phyloP scores from a whole-genome alignment of 208 protist species.

The Porcisia hertigi region DNA sequence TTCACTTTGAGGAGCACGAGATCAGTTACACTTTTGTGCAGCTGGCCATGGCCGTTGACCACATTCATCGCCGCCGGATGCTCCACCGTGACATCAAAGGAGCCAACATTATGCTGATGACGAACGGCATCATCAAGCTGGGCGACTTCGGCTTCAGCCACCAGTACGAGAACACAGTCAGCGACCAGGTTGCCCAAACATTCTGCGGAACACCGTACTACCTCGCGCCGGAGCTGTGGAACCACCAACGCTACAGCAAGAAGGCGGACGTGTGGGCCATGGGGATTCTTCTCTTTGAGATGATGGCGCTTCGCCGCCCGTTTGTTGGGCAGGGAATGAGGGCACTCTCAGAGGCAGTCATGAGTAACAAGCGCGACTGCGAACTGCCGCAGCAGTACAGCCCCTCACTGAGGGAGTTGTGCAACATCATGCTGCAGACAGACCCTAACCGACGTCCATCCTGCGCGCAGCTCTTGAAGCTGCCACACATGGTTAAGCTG shows the following conservation, averaged over 20 bases:
- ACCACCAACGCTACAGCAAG: conserved; percentile 88
- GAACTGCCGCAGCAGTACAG: conserved; percentile 64
- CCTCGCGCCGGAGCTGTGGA: conserved; percentile 91
- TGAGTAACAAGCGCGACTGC: conserved; percentile 63
- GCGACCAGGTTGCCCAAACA: conserved; percentile 72
- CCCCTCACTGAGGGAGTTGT: conserved; percentile 58
- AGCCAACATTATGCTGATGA: conserved; percentile 86
- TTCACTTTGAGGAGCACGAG: conserved; percentile 84
- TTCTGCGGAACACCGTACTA: conserved; percentile 93
- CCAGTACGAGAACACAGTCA: conserved; percentile 82
- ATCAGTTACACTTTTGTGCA: conserved; percentile 83
- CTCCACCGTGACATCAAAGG: conserved; percentile 90
- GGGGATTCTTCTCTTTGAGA: conserved; percentile 82
- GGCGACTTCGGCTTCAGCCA: conserved; percentile 86
- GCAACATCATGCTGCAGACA: conserved; percentile 60
- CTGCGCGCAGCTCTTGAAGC: conserved; percentile 50
- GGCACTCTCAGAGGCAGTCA: conserved; percentile 55
- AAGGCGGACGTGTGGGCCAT: conserved; percentile 93
- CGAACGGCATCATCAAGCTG: conserved; percentile 81
- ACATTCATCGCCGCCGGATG: conserved; percentile 86
- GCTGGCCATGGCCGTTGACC: conserved; percentile 78
- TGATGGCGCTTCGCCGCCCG: conserved; percentile 76
- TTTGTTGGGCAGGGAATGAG: conserved; percentile 80
- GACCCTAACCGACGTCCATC: conserved; percentile 52
- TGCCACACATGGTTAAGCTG: conserved; percentile 62